These are phyloP conservation scores for Plasmopara halstedii DNA, from an alignment of 352 stramenopile genomes.

Conservation along the genomic window DNA sequence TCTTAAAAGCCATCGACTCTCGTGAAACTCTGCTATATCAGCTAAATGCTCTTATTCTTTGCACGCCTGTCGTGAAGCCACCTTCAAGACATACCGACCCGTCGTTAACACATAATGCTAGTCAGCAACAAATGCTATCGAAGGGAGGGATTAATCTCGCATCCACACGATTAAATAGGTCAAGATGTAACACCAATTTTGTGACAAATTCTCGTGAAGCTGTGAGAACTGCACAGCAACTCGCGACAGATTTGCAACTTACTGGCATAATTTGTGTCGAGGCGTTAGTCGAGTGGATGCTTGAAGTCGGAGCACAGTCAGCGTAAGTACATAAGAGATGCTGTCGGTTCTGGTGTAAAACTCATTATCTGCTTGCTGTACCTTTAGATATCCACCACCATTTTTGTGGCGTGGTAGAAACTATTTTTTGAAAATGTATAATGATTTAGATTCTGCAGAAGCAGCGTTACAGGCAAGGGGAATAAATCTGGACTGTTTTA, in stretches of 20 bases:
- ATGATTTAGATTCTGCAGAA: slow-evolving; percentile 62
- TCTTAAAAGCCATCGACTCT: slow-evolving; percentile 53
- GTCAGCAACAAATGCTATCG: slow-evolving; percentile 31
- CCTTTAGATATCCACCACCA: slow-evolving; percentile 40
- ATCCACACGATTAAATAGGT: slow-evolving; percentile 13
- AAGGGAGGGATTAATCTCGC: slow-evolving; percentile 37
- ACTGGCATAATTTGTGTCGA: slow-evolving; percentile 67
- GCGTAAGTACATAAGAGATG: slow-evolving; percentile 33
- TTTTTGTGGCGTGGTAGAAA: slow-evolving; percentile 70
- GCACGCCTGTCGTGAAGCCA: slow-evolving; percentile 49
- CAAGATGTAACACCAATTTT: slow-evolving; percentile 11
- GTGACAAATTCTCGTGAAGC: slow-evolving; percentile 69
- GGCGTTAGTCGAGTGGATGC: slow-evolving; percentile 74
- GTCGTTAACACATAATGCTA: slow-evolving; percentile 9
- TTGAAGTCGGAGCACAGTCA: slow-evolving; percentile 55
- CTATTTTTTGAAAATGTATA: slow-evolving; percentile 71
- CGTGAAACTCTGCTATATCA: slow-evolving; percentile 67
- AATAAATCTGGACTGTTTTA: slow-evolving; percentile 50
- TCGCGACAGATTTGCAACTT: slow-evolving; percentile 55
- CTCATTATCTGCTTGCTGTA: slow-evolving; percentile 4
- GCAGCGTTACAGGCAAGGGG: slow-evolving; percentile 41
- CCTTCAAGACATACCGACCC: slow-evolving; percentile 32
- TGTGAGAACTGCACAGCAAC: slow-evolving; percentile 59
- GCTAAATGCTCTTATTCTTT: slow-evolving; percentile 60
- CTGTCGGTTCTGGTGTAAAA: neutral